Base-by-base conservation (phyloP, 768 basidiomycete genomes). In the Saitozyma podzolica region DNA sequence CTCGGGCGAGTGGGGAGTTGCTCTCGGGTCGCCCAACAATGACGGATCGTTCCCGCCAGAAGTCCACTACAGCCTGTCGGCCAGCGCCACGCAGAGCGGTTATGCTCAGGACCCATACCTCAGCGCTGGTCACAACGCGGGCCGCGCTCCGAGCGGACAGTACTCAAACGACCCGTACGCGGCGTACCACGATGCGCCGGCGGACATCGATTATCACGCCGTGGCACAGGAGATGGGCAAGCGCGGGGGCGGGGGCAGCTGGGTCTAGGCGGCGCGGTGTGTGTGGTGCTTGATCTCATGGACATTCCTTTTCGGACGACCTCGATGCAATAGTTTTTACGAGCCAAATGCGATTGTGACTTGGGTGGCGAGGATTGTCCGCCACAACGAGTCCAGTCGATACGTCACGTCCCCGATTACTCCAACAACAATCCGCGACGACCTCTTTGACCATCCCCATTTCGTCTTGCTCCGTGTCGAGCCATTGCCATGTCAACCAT, bases 1-100 rank as follows among this genome's bases (percentile, higher is more conserved):
- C 2, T 73, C 71, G 13, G 74, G 74, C 16, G 69, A 73, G 61
- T 75, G 74, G 74, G 71, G 71, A 2, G 71, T 75, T 4, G 71
- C 74, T 7, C 55, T 69, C 10, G 71, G 71, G 11, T 67, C 66
- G 16, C 65, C 71, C 19, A 62, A 56, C 49, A 20, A 64, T 19
- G 68, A 73, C 51, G 58, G 58, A 9, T 40, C 47, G 1, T 65
- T 62, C 50, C 29, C 42, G 37, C 55, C 43, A 45, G 59, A 64
- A 50, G 29, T 29, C 29, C 29, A 29, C 29, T 29, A 29, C 29
- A 29, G 29, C 29, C 29, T 29, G 29, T 29, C 29, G 29, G 29
- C 29, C 29, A 5, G 29, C 29, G 29, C 29, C 29, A 5, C 29
- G 29, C 29, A 29, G 29, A 47, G 41, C n/a, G 56, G 47, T 53